These are phyloP conservation scores for Melanopsichium pennsylvanicum DNA, from an alignment of 1,284 basidiomycete species.

Conservation along the genomic window DNA sequence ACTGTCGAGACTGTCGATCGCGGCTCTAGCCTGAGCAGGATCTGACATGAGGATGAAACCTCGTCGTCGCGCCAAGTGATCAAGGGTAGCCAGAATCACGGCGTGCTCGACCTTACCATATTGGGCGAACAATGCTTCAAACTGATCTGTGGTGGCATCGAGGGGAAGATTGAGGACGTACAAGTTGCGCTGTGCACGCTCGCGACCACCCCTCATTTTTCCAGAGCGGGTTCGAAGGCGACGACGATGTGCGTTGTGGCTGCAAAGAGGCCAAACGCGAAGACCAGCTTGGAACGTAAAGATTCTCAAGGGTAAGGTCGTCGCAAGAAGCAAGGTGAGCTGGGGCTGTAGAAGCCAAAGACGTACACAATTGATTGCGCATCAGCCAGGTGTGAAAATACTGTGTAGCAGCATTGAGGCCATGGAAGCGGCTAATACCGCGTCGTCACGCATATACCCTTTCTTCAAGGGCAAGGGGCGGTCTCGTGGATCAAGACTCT, in stretches of 20 bases:
- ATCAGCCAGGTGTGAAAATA: too few species aligned
- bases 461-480: too few species aligned
- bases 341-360: background rate
- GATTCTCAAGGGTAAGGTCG: too few species aligned
- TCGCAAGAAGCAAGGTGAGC: background rate
- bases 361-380: too few species aligned
- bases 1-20: conserved; percentile 56
- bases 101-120: conserved; percentile 61
- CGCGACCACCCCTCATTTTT: conserved; percentile 20
- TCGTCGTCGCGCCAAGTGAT: conserved; percentile 61
- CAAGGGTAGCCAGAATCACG: conserved; percentile 64
- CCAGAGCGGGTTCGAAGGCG: too few species aligned
- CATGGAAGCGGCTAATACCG: background rate
- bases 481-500: too few species aligned
- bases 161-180: conserved; percentile 64
- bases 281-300: too few species aligned
- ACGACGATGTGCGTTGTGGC: background rate
- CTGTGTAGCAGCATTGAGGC: too few species aligned
- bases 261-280: background rate
- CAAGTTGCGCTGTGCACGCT: conserved; percentile 53
- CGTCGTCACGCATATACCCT: conserved; percentile 34
- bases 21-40: conserved; percentile 49
- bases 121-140: conserved; percentile 50
- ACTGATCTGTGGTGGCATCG: conserved; percentile 56
- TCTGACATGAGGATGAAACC: conserved; percentile 64